phyloP scores from a whole-genome alignment of 2,329 filamentous ascomycete genomes.

The Cryphonectria japonica region DNA sequence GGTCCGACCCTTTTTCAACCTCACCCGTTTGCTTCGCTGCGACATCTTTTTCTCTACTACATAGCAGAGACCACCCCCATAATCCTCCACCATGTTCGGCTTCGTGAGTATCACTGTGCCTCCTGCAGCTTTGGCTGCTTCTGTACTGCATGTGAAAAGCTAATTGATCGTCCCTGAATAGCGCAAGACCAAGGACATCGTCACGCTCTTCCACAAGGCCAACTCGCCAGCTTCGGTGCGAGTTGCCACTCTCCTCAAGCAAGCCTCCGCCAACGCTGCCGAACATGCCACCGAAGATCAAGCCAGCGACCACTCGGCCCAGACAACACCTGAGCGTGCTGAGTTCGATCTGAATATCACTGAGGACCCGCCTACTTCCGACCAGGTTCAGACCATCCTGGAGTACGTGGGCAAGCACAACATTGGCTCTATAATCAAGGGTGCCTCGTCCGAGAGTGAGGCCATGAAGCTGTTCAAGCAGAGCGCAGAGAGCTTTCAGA shows the following conservation, averaged over 20 bases:
- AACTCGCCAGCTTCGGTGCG: conserved; percentile 72
- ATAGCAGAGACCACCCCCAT: conserved; percentile 2
- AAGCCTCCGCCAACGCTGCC: conserved; percentile 71
- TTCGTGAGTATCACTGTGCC: conserved; percentile 44
- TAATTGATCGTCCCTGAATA: conserved; percentile 40
- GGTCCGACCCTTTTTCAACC: conserved; percentile 22
- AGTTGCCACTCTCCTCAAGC: conserved; percentile 77
- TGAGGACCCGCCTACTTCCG: conserved; percentile 62
- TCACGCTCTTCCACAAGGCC: conserved; percentile 95
- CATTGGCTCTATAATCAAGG: conserved; percentile 67
- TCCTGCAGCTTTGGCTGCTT: conserved; percentile 5
- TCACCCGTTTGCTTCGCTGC: conserved; percentile 8
- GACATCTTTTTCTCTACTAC: conserved; percentile 1
- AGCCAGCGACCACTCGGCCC: conserved; percentile 65
- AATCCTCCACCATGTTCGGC: conserved; percentile 47
- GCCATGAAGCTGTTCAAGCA: conserved; percentile 79
- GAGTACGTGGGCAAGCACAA: conserved; percentile 63
- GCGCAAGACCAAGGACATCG: conserved; percentile 83
- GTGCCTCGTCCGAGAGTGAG: conserved; percentile 74
- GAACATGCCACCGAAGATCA: conserved; percentile 74
- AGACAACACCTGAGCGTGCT: conserved; percentile 58
- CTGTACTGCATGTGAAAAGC: background rate
- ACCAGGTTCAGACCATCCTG: conserved; percentile 43
- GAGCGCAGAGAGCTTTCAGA: conserved; percentile 68
- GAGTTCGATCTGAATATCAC: conserved; percentile 76